Evolutionary conservation across 164 flowering plant genomes (phyloP).

Genomic region (Umbellularia californica): DNA sequence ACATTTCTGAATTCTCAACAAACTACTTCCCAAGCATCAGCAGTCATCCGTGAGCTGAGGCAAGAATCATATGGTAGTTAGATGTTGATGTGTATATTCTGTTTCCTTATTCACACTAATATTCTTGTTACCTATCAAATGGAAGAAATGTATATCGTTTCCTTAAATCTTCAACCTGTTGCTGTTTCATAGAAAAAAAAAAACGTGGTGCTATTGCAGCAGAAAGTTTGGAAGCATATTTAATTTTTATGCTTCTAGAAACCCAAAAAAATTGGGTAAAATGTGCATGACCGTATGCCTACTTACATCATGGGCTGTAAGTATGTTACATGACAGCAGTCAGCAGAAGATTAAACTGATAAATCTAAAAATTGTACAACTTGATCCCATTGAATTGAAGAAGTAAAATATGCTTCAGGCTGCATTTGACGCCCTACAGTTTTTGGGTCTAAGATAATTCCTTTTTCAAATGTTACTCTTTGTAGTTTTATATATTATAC

Average conservation of each 20-base stretch:
- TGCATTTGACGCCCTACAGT: background rate
- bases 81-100: constrained; percentile 1
- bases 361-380: background rate
- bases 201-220: background rate
- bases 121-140: background rate
- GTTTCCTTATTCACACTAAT: background rate
- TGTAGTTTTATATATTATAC: too few relatives aligned
- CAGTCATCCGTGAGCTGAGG: constrained; percentile 82
- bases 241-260: background rate
- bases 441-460: background rate
- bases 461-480: too few relatives aligned
- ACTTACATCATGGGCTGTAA: background rate
- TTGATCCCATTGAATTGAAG: background rate
- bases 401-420: background rate
- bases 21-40: constrained; percentile 67
- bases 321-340: background rate
- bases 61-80: constrained; percentile 22
- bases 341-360: background rate
- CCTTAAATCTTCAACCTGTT: background rate
- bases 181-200: background rate
- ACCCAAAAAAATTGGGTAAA: background rate
- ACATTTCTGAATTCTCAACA: constrained; percentile 96
- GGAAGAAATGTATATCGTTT: background rate
- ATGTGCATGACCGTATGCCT: background rate
- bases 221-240: background rate